Evolutionary conservation across 805 yeast genomes (phyloP).

Genomic region (Hanseniaspora lachancei): DNA sequence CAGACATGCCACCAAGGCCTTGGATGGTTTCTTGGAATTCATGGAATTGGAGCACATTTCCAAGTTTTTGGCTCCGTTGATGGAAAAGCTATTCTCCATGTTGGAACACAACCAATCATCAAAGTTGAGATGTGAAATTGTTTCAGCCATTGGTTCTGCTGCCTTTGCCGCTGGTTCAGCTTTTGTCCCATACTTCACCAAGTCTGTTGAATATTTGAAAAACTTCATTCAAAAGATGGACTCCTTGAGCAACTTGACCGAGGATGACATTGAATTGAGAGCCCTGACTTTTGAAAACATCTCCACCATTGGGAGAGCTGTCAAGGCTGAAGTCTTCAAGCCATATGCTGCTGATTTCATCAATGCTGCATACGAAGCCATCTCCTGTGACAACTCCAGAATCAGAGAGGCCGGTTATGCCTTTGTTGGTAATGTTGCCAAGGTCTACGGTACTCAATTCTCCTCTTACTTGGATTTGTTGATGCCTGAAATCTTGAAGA

Average conservation of each 20-base stretch:
- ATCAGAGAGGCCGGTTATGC: conserved; percentile 91
- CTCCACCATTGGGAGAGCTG: conserved; percentile 92
- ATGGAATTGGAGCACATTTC: conserved; percentile 78
- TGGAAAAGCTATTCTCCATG: conserved; percentile 79
- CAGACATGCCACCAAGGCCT: conserved; percentile 79
- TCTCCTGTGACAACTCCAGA: conserved; percentile 65
- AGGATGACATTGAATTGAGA: conserved; percentile 80
- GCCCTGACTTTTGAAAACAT: conserved; percentile 88
- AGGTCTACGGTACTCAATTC: conserved; percentile 84
- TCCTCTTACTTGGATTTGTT: conserved; percentile 71
- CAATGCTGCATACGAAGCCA: conserved; percentile 70
- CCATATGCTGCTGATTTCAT: conserved; percentile 78
- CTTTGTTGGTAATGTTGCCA: conserved; percentile 84
- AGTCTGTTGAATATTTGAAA: conserved; percentile 67
- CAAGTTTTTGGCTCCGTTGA: conserved; percentile 71
- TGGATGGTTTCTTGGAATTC: conserved; percentile 85
- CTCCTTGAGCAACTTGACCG: conserved; percentile 62
- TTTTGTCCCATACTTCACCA: conserved; percentile 73
- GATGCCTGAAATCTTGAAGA: conserved; percentile 70
- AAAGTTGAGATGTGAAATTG: conserved; percentile 59
- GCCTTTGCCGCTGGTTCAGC: conserved; percentile 89
- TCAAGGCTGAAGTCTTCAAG: conserved; percentile 78
- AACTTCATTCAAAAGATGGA: conserved; percentile 64
- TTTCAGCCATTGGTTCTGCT: conserved; percentile 92
- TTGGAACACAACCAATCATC: conserved; percentile 65